Base-by-base conservation (phyloP, 2,329 filamentous ascomycete species). In the Xylaria sp. region DNA sequence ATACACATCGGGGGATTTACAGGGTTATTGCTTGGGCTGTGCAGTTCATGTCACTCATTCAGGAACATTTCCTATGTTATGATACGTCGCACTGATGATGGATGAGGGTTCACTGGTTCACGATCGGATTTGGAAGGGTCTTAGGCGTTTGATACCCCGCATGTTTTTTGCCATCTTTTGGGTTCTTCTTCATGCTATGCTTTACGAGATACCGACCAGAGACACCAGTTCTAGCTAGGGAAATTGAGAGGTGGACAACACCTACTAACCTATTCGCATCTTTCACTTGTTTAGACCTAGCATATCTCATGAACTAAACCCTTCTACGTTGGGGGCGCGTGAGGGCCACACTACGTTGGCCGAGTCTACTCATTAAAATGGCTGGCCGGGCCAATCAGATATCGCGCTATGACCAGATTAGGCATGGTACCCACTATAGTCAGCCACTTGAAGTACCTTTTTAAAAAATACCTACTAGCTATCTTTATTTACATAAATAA, bases 281-380 rank as follows among this genome's bases (percentile, higher is more conserved):
- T 39, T 9, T 32, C 10, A 13, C 20, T 28, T 59, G 12, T 23
- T 50, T 25, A 32, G 28, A 25, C 13, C 20, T 7, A 44, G 48
- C n/a, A 41, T 18, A 46, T 62, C 62, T 61, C 69, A 66, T 69
- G 66, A 60, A 41, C 55, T 7, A 15, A 64, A 61, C 65, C 66
- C 50, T 48, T 56, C 44, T 32, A 34, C 39, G 34, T 46, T 62
- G 18, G 55, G 23, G 51, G 66, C 66, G 63, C 69, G 63, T 71
- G 69, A 69, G n/a, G n/a, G n/a, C n/a, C n/a, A n/a, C n/a, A n/a
- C n/a, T n/a, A n/a, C n/a, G n/a, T n/a, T n/a, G n/a, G n/a, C n/a
- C n/a, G n/a, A n/a, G n/a, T n/a, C n/a, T n/a, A n/a, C n/a, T n/a
- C n/a, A n/a, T n/a, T n/a, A n/a, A n/a, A n/a, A n/a, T n/a, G n/a